Percentiles rank a stretch among this genome's conserved stretches.
Conservation (phyloP, 495 filamentous ascomycete genomes). For the Penicillium dipodomyicola region DNA sequence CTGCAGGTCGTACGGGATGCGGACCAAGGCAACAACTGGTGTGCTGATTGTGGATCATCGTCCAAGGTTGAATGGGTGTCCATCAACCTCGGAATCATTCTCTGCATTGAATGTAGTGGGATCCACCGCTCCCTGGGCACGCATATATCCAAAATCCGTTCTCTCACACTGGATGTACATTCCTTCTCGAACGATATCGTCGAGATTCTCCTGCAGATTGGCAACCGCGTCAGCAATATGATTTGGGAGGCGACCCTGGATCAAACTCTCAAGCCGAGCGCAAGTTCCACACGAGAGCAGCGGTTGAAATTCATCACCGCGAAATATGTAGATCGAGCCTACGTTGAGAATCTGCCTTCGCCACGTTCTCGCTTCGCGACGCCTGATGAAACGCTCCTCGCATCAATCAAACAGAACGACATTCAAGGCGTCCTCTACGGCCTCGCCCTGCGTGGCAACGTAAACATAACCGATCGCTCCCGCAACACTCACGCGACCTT, state of each 20-base stretch:
- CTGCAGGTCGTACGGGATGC: constrained; percentile 84
- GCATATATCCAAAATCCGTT: constrained; percentile 96
- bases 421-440: constrained; percentile 89
- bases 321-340: constrained; percentile 86
- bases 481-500: constrained; percentile 85
- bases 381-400: constrained; percentile 86
- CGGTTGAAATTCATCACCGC: constrained; percentile 88
- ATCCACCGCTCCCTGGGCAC: constrained; percentile 96
- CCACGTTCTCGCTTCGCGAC: constrained; percentile 74
- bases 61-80: constrained; percentile 98
- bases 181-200: constrained; percentile 96
- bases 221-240: constrained; percentile 94
- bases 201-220: constrained; percentile 87
- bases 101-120: constrained; percentile 98
- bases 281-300: constrained; percentile 80
- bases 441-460: constrained; percentile 80
- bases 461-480: constrained; percentile 82
- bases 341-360: constrained; percentile 72
- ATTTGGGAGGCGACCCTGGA: constrained; percentile 90
- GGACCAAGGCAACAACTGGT: constrained; percentile 91
- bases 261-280: constrained; percentile 62
- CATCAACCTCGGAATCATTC: constrained; percentile 92
- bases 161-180: constrained; percentile 89
- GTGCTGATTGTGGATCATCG: constrained; percentile 89
- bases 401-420: constrained; percentile 91